A percentile compares a stretch with the other conserved stretches of the same genome.
These are phyloP conservation scores for Phialocephala sp. DNA, from an alignment of 2,329 filamentous ascomycete genomes.

Conservation along the genomic window DNA sequence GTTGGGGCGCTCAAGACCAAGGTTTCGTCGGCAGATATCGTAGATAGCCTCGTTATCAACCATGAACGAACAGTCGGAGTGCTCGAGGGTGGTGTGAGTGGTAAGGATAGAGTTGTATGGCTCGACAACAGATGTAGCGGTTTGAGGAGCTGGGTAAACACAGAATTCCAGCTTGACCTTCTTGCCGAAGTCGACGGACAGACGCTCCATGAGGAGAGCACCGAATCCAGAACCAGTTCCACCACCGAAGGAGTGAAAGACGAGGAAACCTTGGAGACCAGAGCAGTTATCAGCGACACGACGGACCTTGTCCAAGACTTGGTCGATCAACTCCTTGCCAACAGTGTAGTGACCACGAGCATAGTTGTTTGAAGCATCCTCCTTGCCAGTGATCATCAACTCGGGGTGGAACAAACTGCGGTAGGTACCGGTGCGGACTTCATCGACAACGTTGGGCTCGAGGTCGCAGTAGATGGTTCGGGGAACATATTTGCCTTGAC, in stretches of 20 bases:
- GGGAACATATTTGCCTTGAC: constrained; percentile 98
- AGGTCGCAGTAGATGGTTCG: constrained; percentile 99
- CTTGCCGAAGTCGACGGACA: constrained; percentile 99
- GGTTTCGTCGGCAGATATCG: constrained; percentile 97
- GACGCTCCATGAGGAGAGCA: constrained; percentile 97
- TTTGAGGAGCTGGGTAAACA: constrained; percentile 97
- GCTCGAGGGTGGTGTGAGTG: constrained; percentile 98
- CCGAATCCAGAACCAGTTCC: constrained; percentile 99
- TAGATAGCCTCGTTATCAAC: constrained; percentile 99
- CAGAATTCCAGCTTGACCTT: constrained; percentile 99
- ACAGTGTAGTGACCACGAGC: constrained; percentile 99
- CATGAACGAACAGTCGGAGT: constrained; percentile 99
- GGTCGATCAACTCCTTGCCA: constrained; percentile 98
- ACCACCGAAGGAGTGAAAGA: constrained; percentile 99
- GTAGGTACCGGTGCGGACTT: constrained; percentile 97
- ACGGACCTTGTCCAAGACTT: constrained; percentile 96
- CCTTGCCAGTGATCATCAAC: constrained; percentile 99
- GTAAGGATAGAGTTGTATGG: constrained; percentile 99
- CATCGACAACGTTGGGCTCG: constrained; percentile 98
- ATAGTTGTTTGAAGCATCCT: constrained; percentile 99
- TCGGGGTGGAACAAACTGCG: constrained; percentile 97
- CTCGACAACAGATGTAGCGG: constrained; percentile 96
- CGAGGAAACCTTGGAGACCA: constrained; percentile 97
- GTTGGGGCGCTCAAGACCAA: constrained; percentile 95
- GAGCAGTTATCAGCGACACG: constrained; percentile 97